Evolutionary conservation across 2,329 filamentous ascomycete genomes (phyloP).

Genomic region (Colletotrichum viniferum): DNA sequence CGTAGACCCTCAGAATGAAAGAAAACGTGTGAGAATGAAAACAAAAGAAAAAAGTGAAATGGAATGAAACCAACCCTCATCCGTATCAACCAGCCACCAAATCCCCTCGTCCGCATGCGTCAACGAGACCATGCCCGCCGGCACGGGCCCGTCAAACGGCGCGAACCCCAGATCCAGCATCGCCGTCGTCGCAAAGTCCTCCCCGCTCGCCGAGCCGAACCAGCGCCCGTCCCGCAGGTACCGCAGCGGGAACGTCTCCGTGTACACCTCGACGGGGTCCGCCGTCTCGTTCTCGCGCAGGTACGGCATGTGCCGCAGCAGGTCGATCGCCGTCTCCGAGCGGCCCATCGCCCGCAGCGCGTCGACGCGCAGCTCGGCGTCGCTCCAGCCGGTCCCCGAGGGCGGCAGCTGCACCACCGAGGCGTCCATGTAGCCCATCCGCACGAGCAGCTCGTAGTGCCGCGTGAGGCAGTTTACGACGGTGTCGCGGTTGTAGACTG

Average conservation of each 20-base stretch:
- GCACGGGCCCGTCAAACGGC: conserved; percentile 20
- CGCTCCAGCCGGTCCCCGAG: conserved; percentile 10
- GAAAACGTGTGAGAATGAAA: too few species aligned
- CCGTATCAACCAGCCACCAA: conserved; percentile 19
- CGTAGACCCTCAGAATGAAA: neutral
- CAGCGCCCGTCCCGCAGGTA: conserved; percentile 18
- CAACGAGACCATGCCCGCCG: conserved; percentile 18
- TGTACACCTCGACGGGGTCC: conserved; percentile 12
- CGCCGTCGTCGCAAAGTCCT: neutral
- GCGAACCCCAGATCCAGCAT: conserved; percentile 14
- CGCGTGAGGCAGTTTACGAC: conserved; percentile 14
- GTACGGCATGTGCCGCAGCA: conserved; percentile 16
- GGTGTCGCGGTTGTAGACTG: neutral
- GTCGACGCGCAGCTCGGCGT: conserved; percentile 16
- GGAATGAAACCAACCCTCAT: neutral
- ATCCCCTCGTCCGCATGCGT: conserved; percentile 17
- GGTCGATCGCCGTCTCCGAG: conserved; percentile 14
- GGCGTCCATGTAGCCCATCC: conserved; percentile 14
- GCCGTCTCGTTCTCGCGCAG: conserved; percentile 13
- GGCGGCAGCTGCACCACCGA: conserved; percentile 4
- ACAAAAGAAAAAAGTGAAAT: neutral
- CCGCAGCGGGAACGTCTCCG: conserved; percentile 17
- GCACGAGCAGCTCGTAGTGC: conserved; percentile 18
- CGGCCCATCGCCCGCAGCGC: conserved; percentile 21
- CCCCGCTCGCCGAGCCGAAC: neutral